Conservation (phyloP, 2,329 filamentous ascomycete species). For the Lachnellula hyalina region DNA sequence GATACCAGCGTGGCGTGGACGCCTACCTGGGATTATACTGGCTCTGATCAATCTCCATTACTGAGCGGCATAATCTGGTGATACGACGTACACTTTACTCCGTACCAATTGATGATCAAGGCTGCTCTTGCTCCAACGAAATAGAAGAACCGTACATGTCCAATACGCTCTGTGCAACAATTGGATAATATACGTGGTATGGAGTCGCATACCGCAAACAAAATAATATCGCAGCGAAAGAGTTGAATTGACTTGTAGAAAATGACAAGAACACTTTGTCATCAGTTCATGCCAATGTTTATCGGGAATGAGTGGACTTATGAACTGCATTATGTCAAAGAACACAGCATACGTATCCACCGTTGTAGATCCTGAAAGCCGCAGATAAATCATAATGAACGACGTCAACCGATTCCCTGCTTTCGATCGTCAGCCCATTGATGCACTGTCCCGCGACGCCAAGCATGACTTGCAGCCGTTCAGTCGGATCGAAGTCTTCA, state of each 20-base stretch:
- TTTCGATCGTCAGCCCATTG: background rate
- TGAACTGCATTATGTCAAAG: background rate
- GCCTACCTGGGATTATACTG: no score
- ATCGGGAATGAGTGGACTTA: background rate
- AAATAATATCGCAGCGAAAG: conserved; percentile 39
- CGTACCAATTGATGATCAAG: conserved; percentile 52
- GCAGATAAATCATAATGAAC: conserved; percentile 37
- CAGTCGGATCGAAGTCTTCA: conserved; percentile 35
- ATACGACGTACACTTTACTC: conserved; percentile 53
- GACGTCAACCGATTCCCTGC: conserved; percentile 34
- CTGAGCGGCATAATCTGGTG: no score
- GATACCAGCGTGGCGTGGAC: no score
- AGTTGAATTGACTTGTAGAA: conserved; percentile 38
- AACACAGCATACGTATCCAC: conserved; percentile 24
- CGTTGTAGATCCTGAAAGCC: conserved; percentile 37
- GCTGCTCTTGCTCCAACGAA: conserved; percentile 38
- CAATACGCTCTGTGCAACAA: conserved; percentile 34
- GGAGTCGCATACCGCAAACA: conserved; percentile 38
- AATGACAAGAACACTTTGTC: conserved; percentile 40
- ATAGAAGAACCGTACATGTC: conserved; percentile 40
- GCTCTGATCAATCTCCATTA: no score
- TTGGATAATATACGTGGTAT: conserved; percentile 40
- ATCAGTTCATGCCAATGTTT: conserved; percentile 31
- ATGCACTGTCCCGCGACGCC: background rate
- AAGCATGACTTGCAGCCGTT: conserved; percentile 26